These are phyloP conservation scores for Jaenimonas drosophilae DNA, from an alignment of 208 protist species.

Conservation along the genomic window DNA sequence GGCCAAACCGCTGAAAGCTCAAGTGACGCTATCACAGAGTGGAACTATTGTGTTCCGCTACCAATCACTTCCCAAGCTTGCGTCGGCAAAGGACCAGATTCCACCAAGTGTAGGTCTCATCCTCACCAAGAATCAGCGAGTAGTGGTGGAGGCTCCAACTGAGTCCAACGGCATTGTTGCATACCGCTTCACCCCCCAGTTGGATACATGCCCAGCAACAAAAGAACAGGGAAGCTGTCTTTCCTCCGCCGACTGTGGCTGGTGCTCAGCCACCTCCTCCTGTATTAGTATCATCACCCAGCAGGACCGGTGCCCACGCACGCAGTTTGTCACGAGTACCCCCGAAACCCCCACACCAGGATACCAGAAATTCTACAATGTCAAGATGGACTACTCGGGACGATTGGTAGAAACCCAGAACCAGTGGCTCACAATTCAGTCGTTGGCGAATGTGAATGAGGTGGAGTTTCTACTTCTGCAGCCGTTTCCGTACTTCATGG, in stretches of 20 bases:
- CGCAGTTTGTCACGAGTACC: background rate
- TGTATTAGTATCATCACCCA: slow-evolving; percentile 2
- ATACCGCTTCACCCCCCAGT: slow-evolving; percentile 5
- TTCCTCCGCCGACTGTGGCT: slow-evolving; percentile 1
- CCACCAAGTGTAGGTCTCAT: slow-evolving; percentile 9
- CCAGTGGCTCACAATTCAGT: too few relatives aligned
- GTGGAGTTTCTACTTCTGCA: slow-evolving; percentile 9
- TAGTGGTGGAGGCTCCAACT: background rate
- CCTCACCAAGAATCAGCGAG: slow-evolving; percentile 3
- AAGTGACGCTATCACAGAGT: slow-evolving; percentile 11
- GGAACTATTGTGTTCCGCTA: slow-evolving; percentile 19
- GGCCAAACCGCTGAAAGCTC: slow-evolving; percentile 8
- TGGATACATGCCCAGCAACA: slow-evolving; percentile 1
- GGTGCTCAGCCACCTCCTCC: slow-evolving; percentile 1
- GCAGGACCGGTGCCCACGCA: slow-evolving; percentile 1
- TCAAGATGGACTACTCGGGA: background rate
- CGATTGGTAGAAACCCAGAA: background rate
- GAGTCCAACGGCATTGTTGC: slow-evolving; percentile 4
- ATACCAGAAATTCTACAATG: slow-evolving; percentile 3
- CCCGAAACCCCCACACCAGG: background rate
- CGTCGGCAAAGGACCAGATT: background rate
- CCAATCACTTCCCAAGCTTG: slow-evolving; percentile 3
- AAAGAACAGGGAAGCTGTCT: background rate
- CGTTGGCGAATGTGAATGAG: too few relatives aligned
- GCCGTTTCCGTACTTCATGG: slow-evolving; percentile 2